These are phyloP conservation scores for Arthrobotrys sphaeroides DNA, from an alignment of 2,329 filamentous ascomycete genomes.

Conservation along the genomic window DNA sequence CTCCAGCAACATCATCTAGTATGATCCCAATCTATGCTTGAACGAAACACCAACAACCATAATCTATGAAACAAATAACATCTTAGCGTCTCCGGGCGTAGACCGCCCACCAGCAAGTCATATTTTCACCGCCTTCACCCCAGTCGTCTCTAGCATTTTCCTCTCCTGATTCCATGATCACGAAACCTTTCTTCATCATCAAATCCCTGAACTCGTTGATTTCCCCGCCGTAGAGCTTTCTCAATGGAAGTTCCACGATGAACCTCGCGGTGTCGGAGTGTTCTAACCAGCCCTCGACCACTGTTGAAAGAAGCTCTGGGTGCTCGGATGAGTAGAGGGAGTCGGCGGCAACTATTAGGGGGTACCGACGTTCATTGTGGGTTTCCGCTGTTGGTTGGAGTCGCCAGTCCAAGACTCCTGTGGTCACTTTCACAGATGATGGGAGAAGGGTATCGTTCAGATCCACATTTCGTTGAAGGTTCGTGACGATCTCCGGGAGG, in stretches of 20 bases:
- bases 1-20: no score
- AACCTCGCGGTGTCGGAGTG: conserved; percentile 69
- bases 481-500: conserved; percentile 81
- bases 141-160: conserved; percentile 78
- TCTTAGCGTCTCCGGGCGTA: conserved; percentile 60
- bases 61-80: no score
- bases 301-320: conserved; percentile 75
- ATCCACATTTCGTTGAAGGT: conserved; percentile 77
- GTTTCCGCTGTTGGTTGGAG: conserved; percentile 62
- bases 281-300: conserved; percentile 75
- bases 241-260: conserved; percentile 81
- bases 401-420: conserved; percentile 79
- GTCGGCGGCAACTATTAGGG: conserved; percentile 85
- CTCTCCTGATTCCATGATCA: conserved; percentile 69
- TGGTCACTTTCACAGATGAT: conserved; percentile 69
- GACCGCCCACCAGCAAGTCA: conserved; percentile 76
- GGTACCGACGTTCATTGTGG: conserved; percentile 61
- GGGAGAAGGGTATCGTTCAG: conserved; percentile 70
- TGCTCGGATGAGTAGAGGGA: conserved; percentile 87
- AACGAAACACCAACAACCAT: no score
- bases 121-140: conserved; percentile 64
- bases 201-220: conserved; percentile 70
- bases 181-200: conserved; percentile 69
- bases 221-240: conserved; percentile 74
- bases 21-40: no score